Evolutionary conservation across 345 rosid species (phyloP).

Genomic region (Brassica cretica): DNA sequence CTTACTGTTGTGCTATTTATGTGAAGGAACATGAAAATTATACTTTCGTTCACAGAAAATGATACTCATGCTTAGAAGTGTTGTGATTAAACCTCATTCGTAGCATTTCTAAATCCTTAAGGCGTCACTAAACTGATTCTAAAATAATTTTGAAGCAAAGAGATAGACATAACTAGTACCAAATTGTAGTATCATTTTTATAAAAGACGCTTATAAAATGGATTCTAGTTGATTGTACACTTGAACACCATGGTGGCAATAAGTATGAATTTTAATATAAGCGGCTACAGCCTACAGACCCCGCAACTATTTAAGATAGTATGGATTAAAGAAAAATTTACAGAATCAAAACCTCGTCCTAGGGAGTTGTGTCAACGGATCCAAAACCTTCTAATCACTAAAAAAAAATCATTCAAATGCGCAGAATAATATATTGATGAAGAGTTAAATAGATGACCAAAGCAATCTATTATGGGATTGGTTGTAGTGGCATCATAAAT

Average conservation of each 20-base stretch:
- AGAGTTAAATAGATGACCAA: slow-evolving; percentile 10
- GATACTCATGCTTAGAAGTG: background rate
- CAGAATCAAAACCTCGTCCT: background rate
- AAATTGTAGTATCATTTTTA: background rate
- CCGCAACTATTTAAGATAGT: background rate
- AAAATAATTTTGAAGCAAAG: no score
- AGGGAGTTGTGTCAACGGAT: background rate
- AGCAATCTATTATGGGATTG: slow-evolving; percentile 34
- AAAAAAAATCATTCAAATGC: background rate
- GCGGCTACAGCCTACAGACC: background rate
- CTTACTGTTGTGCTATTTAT: background rate
- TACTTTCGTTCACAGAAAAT: background rate
- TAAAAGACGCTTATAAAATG: background rate
- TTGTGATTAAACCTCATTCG: background rate
- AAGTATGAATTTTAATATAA: background rate
- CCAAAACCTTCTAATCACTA: background rate
- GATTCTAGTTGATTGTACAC: background rate
- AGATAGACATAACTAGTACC: background rate
- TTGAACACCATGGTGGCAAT: background rate
- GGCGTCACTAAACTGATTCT: background rate
- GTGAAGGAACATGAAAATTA: background rate
- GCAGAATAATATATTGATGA: background rate
- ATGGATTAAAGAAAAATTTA: background rate
- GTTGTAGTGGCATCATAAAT: slow-evolving; percentile 30
- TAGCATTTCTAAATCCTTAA: background rate